Evolutionary conservation across 441 rosid genomes (phyloP), one percentile per base, ranked within the genome.

Genomic region (Kokia cookei): DNA sequence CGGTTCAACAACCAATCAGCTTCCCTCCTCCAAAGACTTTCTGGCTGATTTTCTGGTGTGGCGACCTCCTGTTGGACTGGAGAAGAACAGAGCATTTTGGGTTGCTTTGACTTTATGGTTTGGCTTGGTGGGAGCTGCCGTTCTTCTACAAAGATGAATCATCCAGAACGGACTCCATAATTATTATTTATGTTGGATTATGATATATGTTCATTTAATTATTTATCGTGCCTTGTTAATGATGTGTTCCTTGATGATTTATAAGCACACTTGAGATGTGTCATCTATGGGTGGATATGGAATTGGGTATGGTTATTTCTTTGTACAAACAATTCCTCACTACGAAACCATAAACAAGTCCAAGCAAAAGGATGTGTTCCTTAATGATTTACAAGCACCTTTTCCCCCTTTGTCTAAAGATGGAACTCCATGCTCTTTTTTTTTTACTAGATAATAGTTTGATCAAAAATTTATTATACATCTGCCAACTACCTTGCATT

Each of bases 81-180:
- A 86, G 82, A 95, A 91, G 78, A 95, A 79, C 80, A 69, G 72
- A 45, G 86, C 82, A 7, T 93, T 95, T 71, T 95, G 98, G 99
- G 77, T 88, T 45, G 86, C 89, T 63, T 80, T 95, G 82, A 82
- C 95, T 5, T 50, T 93, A 7, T 93, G 99, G 99, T 73, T 95
- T 14, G 90, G 91, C 62, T 86, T 95, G 84, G 97, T 95, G 67
- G 97, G 96, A 68, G 93, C 98, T 57, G 95, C 99, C 22, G 81
- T 95, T 62, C 9, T 93, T 72, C 82, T 90, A 62, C 98, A 93
- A 81, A 79, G 84, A 82, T 92, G 82, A 94, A 80, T 65, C 27
- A 5, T 37, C 29, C 58, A 43, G 1, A 77, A 55, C 63, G 17
- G 57, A 24, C 58, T 42, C 58, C 32, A 19, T 54, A n/a, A 9